A percentile compares a stretch with the other conserved stretches of the same genome.
phyloP scores from a whole-genome alignment of 768 basidiomycete genomes.

The Naematelia aurantialba region DNA sequence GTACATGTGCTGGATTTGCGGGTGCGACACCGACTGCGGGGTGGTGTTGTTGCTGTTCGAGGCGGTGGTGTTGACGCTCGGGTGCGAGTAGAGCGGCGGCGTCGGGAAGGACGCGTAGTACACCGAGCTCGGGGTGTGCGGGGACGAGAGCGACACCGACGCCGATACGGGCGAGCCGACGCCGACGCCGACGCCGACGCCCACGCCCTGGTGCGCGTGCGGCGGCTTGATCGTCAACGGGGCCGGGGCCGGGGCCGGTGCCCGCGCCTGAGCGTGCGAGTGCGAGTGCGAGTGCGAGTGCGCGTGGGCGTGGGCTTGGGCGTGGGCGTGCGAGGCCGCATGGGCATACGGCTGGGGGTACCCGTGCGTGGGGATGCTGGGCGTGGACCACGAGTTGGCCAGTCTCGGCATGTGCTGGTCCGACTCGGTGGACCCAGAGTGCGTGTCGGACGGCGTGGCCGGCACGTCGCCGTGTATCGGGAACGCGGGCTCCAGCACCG shows the following conservation, averaged over 20 bases:
- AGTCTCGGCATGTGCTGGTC: slow-evolving; percentile 5
- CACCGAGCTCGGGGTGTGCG: slow-evolving; percentile 19
- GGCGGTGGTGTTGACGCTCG: slow-evolving; percentile 9
- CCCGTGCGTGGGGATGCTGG: slow-evolving; percentile 1
- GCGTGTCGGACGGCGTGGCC: slow-evolving; percentile 14
- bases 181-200: no score
- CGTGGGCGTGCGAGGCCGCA: no score
- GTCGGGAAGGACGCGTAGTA: slow-evolving; percentile 31
- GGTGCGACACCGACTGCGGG: no score
- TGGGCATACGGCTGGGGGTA: neutral
- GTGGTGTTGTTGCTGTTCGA: neutral
- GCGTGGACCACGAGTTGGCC: slow-evolving; percentile 12
- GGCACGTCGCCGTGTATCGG: slow-evolving; percentile 13
- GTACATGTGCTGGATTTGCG: neutral
- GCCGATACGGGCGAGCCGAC: no score
- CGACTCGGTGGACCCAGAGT: slow-evolving; percentile 12
- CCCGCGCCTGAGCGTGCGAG: no score
- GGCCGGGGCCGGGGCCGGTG: no score
- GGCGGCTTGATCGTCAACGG: neutral
- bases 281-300: no score
- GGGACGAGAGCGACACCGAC: slow-evolving; percentile 14
- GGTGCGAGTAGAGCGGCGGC: slow-evolving; percentile 26
- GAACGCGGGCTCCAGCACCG: slow-evolving; percentile 33
- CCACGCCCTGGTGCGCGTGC: no score
- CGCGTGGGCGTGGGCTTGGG: no score